Evolutionary conservation across 2,329 filamentous ascomycete species (phyloP), one percentile per base, ranked within the genome.

Genomic region (Chrysoporthe austroafricana): DNA sequence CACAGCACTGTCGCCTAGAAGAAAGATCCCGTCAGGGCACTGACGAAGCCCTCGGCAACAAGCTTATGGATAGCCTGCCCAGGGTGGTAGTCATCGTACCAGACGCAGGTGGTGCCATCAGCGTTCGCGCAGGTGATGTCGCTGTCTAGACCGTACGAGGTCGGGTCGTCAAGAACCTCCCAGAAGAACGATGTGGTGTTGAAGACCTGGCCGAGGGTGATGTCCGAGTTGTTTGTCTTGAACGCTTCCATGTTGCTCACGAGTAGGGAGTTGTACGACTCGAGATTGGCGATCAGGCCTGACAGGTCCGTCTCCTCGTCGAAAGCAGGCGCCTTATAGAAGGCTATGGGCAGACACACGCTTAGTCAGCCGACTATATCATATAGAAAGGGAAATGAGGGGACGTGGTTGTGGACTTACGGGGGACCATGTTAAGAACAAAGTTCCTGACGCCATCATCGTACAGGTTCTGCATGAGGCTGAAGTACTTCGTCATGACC

Each of bases 31-130:
- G 68, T 57, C 58, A 69, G 21, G 42, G 68, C 62, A 2, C 46
- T 21, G 18, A 46, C 62, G 5, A 67, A 69, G 26, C 65, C 68
- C 54, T 67, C 43, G 32, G 65, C 68, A 32, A 69, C 68, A 46
- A 67, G 52, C 5, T 60, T 65, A 54, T 69, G 68, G 14, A 69
- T 65, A 1, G 61, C 62, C 32, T 69, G 68, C 5, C 68, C 68
- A n/a, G 68, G 68, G 46, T 69, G 65, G 52, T 69, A 69, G 62
- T 54, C 50, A n/a, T 67, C 68, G 14, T 67, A 67, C 68, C 68
- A 67, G 16, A 69, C 68, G 13, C 62, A 62, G n/a, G 68, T 59
- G 1, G 65, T 69, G 2, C 68, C 68, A 26, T 69, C 68, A 8
- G 67, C 9, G 34, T 67, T 69, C 7, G 67, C 57, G 18, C 56